Evolutionary conservation across 805 yeast genomes (phyloP).

Genomic region (Zygotorulaspora sp.): DNA sequence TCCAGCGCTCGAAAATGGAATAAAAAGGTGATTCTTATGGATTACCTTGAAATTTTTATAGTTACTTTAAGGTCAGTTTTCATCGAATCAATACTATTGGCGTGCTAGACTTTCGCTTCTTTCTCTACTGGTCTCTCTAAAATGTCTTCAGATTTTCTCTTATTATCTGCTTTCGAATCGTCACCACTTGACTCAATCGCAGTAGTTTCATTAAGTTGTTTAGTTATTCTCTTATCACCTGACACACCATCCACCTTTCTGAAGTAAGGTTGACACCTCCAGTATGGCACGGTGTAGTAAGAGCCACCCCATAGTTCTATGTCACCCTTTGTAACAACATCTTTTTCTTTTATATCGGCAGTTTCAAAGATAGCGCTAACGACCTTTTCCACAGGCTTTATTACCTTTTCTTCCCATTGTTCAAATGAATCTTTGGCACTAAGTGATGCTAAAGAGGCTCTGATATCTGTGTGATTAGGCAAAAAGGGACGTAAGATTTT

Average conservation of each 20-base stretch:
- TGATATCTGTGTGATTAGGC: conserved; percentile 67
- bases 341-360: conserved; percentile 51
- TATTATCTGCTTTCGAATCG: conserved; percentile 11
- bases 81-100: too few relatives aligned
- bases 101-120: conserved; percentile 17
- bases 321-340: conserved; percentile 51
- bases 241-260: conserved; percentile 79
- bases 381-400: conserved; percentile 58
- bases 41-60: too few relatives aligned
- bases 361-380: conserved; percentile 55
- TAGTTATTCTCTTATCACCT: conserved; percentile 41
- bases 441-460: conserved; percentile 62
- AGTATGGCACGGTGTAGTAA: conserved; percentile 79
- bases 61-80: too few relatives aligned
- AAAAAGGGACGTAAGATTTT: conserved; percentile 79
- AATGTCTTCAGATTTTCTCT: conserved; percentile 26
- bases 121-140: conserved; percentile 14
- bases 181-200: conserved; percentile 4
- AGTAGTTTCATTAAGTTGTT: conserved; percentile 20
- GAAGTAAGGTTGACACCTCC: conserved; percentile 96
- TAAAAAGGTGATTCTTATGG: too few relatives aligned
- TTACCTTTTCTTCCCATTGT: conserved; percentile 49
- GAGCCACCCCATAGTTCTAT: conserved; percentile 70
- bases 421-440: conserved; percentile 43
- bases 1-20: too few relatives aligned